A percentile compares a stretch with the other conserved stretches of the same genome.
These are phyloP conservation scores for Aspergillus thermomutatus DNA, from an alignment of 2,329 filamentous ascomycete genomes.

Conservation along the genomic window DNA sequence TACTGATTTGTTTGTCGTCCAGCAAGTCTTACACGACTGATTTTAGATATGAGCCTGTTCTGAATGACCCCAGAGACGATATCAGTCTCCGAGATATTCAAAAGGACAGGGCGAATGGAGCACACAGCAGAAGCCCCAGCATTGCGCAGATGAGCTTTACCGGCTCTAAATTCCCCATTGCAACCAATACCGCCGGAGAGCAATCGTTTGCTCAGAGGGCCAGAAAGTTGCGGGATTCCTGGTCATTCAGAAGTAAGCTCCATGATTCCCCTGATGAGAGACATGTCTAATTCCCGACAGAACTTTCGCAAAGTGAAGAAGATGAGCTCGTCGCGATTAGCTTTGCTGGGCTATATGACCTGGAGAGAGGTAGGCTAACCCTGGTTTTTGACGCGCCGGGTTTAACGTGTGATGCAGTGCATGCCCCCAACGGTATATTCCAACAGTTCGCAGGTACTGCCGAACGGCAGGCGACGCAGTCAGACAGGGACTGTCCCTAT, in stretches of 20 bases:
- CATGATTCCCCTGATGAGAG: background rate
- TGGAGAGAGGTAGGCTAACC: constrained; percentile 24
- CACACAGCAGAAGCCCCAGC: constrained; percentile 19
- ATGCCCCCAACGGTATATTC: constrained; percentile 25
- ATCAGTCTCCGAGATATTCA: constrained; percentile 14
- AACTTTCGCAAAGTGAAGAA: constrained; percentile 25
- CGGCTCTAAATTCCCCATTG: constrained; percentile 12
- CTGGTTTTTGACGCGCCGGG: background rate
- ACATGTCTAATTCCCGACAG: constrained; percentile 11
- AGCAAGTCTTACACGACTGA: background rate
- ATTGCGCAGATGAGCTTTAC: constrained; percentile 14
- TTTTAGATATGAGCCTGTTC: constrained; percentile 18
- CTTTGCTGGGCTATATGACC: constrained; percentile 27
- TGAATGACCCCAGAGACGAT: constrained; percentile 22
- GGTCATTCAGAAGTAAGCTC: constrained; percentile 24
- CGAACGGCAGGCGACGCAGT: constrained; percentile 5
- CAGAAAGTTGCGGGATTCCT: constrained; percentile 25
- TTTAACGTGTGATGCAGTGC: constrained; percentile 17
- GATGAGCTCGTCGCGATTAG: constrained; percentile 29
- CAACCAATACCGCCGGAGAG: constrained; percentile 9
- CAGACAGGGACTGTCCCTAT: constrained; percentile 13
- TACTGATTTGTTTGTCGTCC: background rate
- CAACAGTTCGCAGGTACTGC: constrained; percentile 10
- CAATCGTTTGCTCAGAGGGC: constrained; percentile 20
- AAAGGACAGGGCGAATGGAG: constrained; percentile 11